A percentile compares a stretch with the other conserved stretches of the same genome.
phyloP scores from a whole-genome alignment of 2,329 filamentous ascomycete genomes.

The Hymenoscyphus albidus region DNA sequence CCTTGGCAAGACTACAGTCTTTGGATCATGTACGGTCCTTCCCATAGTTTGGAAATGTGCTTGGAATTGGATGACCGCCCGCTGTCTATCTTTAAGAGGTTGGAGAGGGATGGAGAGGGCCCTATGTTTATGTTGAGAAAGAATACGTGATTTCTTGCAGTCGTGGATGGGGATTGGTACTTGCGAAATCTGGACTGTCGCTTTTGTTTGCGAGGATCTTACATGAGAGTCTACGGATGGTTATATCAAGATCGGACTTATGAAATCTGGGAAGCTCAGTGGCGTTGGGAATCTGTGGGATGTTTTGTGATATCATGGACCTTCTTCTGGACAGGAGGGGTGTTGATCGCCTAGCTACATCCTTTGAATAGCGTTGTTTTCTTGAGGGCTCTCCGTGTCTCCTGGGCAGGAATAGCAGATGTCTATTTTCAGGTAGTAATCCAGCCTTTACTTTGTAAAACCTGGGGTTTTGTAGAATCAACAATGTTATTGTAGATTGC shows the following conservation, averaged over 20 bases:
- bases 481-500: too few relatives aligned
- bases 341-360: neutral
- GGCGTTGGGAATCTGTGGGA: too few relatives aligned
- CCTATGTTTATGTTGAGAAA: slow-evolving; percentile 93
- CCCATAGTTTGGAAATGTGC: slow-evolving; percentile 67
- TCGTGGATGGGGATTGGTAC: neutral
- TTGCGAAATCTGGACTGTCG: neutral
- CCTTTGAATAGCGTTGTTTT: neutral
- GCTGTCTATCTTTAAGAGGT: slow-evolving; percentile 87
- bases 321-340: neutral
- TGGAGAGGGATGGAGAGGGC: slow-evolving; percentile 91
- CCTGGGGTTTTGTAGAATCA: too few relatives aligned
- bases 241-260: too few relatives aligned
- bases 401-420: neutral
- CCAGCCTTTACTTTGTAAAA: too few relatives aligned
- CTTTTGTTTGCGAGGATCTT: too few relatives aligned
- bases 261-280: too few relatives aligned
- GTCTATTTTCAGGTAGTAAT: neutral
- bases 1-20: slow-evolving; percentile 93
- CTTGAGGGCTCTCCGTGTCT: neutral
- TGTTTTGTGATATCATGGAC: too few relatives aligned
- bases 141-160: slow-evolving; percentile 1
- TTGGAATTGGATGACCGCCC: slow-evolving; percentile 86
- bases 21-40: slow-evolving; percentile 96
- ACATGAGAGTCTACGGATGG: too few relatives aligned